A percentile compares a stretch with the other conserved stretches of the same genome.
phyloP scores from a whole-genome alignment of 257 asterid genomes.

The Nicotiana undulata region DNA sequence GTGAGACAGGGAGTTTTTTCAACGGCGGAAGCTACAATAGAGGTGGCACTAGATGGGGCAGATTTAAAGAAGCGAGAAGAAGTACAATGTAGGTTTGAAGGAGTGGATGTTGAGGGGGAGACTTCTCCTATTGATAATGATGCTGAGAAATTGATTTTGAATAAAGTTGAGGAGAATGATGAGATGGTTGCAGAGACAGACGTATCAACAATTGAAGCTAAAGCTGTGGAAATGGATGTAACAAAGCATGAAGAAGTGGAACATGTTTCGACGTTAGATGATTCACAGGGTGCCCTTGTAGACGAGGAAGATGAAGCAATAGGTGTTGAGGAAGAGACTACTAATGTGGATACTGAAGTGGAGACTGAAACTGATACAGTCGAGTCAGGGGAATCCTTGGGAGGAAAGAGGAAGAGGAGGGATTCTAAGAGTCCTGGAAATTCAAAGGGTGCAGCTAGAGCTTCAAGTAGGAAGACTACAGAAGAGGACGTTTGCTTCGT shows the following conservation, averaged over 20 bases:
- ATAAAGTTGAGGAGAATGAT: neutral
- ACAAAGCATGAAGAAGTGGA: conserved; percentile 13
- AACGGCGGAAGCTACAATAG: no score
- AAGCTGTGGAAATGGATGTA: conserved; percentile 19
- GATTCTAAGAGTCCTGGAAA: conserved; percentile 33
- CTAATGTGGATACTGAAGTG: conserved; percentile 47
- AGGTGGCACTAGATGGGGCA: no score
- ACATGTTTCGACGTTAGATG: neutral
- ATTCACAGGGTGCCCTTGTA: no score
- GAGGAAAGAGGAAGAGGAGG: conserved; percentile 70
- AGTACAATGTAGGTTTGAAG: no score
- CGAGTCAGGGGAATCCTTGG: conserved; percentile 48
- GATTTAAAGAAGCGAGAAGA: no score
- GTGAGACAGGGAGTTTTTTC: no score
- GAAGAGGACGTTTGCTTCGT: conserved; percentile 95
- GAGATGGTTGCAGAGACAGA: neutral
- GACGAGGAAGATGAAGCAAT: conserved; percentile 23
- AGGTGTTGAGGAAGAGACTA: conserved; percentile 39
- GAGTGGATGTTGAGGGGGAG: no score
- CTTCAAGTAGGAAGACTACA: conserved; percentile 41
- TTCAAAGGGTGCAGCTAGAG: conserved; percentile 34
- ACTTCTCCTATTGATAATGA: neutral
- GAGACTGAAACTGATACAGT: conserved; percentile 61
- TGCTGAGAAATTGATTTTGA: no score
- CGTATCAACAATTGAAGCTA: neutral